Evolutionary conservation across 176 grass and related monocot species (phyloP).

Genomic region (Raddia distichophylla): DNA sequence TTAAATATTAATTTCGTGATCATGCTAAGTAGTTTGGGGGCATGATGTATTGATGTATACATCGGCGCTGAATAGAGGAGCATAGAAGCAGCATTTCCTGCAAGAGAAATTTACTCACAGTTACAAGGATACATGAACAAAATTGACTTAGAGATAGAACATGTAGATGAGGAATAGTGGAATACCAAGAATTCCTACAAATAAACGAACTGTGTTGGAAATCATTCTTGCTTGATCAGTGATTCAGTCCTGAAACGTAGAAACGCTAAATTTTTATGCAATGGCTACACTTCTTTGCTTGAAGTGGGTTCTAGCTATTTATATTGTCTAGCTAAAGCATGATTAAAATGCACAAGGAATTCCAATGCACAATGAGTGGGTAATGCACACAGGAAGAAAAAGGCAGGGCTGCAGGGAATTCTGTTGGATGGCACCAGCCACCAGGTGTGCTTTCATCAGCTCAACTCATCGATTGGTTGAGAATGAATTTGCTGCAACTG

Average conservation of each 20-base stretch:
- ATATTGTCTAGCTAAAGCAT: not conserved
- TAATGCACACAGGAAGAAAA: not conserved
- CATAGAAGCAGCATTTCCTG: slow-evolving; percentile 72
- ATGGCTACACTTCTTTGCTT: not conserved
- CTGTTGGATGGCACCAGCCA: not conserved
- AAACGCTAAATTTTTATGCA: too few species aligned
- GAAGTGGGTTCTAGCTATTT: slow-evolving; percentile 22
- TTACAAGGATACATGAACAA: slow-evolving; percentile 23
- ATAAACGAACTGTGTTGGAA: slow-evolving; percentile 40
- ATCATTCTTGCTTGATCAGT: slow-evolving; percentile 22
- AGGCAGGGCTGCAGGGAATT: not conserved
- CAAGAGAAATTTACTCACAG: slow-evolving; percentile 21
- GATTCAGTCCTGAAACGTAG: not conserved
- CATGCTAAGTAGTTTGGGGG: not conserved
- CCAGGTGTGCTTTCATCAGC: not conserved
- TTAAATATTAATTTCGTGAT: not conserved
- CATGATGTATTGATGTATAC: slow-evolving; percentile 42
- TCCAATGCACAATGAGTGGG: slow-evolving; percentile 18
- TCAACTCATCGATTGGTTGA: not conserved
- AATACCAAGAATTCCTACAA: slow-evolving; percentile 59
- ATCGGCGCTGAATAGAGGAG: slow-evolving; percentile 68
- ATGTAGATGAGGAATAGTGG: slow-evolving; percentile 25
- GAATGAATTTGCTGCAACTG: not conserved
- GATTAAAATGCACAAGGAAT: not conserved
- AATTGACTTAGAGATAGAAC: not conserved